phyloP scores from a whole-genome alignment of 176 grass and related monocot genomes.

The Juncus effusus region DNA sequence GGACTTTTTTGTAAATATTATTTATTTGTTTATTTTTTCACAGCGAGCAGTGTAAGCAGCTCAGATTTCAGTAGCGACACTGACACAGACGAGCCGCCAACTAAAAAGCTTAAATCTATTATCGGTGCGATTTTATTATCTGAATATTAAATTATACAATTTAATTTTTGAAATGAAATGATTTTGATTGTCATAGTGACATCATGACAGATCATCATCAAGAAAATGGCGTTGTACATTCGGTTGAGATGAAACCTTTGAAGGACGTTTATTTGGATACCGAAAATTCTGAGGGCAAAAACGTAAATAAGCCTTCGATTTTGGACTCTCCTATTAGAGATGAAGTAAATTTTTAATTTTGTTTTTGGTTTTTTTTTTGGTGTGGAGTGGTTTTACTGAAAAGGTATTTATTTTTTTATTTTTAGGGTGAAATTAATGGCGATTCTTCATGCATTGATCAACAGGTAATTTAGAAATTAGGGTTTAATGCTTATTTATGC shows the following conservation, averaged over 20 bases:
- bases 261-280: constrained; percentile 43
- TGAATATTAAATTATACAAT: too few relatives aligned
- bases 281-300: constrained; percentile 39
- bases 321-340: not conserved
- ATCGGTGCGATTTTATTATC: constrained; percentile 69
- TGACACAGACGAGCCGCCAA: constrained; percentile 27
- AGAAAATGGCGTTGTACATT: constrained; percentile 63
- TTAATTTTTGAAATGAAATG: constrained; percentile 28
- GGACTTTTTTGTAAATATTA: too few relatives aligned
- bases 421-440: constrained; percentile 22
- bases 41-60: constrained; percentile 83
- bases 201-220: constrained; percentile 59
- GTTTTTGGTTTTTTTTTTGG: not conserved
- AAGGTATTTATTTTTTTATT: constrained; percentile 3
- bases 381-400: not conserved
- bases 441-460: constrained; percentile 23
- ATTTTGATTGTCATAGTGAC: constrained; percentile 55
- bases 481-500: constrained; percentile 1
- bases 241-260: constrained; percentile 40
- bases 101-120: constrained; percentile 49
- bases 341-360: constrained; percentile 13
- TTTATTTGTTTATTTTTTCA: constrained; percentile 58
- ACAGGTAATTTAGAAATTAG: constrained; percentile 13
- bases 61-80: constrained; percentile 34
- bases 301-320: constrained; percentile 30